Evolutionary conservation across 352 stramenopile species (phyloP).

Genomic region (Phytophthora sansomeana): DNA sequence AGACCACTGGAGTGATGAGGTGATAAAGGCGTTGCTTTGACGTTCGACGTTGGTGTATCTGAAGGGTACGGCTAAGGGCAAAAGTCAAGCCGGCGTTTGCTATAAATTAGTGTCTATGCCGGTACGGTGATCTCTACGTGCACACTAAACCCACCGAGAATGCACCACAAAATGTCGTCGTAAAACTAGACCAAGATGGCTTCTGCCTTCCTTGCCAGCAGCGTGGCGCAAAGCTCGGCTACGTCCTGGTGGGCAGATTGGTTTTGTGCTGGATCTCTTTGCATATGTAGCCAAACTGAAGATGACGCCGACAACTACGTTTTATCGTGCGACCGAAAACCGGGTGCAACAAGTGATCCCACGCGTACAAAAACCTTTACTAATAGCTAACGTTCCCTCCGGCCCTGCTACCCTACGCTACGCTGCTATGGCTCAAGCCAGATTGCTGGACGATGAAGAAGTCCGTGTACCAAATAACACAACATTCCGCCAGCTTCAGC

Average conservation of each 20-base stretch:
- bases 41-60: conserved; percentile 10
- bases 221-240: conserved; percentile 1
- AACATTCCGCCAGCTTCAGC: too few relatives aligned
- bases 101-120: neutral
- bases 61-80: conserved; percentile 5
- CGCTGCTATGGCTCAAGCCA: neutral
- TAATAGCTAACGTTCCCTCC: too few relatives aligned
- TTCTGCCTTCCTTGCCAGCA: conserved; percentile 1
- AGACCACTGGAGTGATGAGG: conserved; percentile 9
- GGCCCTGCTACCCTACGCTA: neutral
- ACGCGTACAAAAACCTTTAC: neutral
- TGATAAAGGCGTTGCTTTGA: conserved; percentile 10
- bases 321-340: too few relatives aligned
- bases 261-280: too few relatives aligned
- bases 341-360: neutral
- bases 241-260: too few relatives aligned
- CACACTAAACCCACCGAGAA: conserved; percentile 12
- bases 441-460: too few relatives aligned
- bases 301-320: too few relatives aligned
- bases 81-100: conserved; percentile 16
- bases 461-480: too few relatives aligned
- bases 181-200: conserved; percentile 14
- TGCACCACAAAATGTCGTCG: conserved; percentile 10
- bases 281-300: too few relatives aligned
- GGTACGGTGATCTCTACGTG: neutral